phyloP scores from a whole-genome alignment of 2,329 filamentous ascomycete species.

The Cercospora sesami region DNA sequence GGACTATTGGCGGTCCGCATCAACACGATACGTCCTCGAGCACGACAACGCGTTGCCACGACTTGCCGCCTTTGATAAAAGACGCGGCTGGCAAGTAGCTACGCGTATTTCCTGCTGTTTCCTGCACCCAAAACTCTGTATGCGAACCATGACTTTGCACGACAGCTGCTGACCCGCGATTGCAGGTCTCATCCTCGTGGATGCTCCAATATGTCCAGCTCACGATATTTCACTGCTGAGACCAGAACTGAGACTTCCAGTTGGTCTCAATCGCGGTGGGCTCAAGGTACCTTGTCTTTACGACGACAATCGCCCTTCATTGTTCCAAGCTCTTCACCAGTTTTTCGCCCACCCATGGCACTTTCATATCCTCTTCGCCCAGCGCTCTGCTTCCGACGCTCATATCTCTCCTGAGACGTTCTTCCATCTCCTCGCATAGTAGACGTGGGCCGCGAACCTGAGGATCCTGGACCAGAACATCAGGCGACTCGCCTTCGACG shows the following conservation, averaged over 20 bases:
- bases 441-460: background rate
- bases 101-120: background rate
- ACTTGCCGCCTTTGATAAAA: background rate
- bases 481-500: background rate
- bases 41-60: background rate
- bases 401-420: background rate
- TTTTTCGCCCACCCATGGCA: background rate
- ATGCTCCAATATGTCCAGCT: background rate
- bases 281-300: background rate
- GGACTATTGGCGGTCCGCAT: too few relatives aligned
- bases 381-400: accelerated
- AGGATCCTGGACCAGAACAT: background rate
- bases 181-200: background rate
- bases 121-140: background rate
- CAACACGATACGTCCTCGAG: background rate
- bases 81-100: background rate
- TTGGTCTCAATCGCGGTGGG: background rate
- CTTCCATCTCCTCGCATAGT: background rate
- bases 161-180: background rate
- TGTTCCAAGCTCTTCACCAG: background rate
- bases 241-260: background rate
- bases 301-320: background rate
- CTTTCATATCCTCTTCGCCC: background rate
- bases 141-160: background rate
- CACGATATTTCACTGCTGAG: background rate